A percentile compares a stretch with the other conserved stretches of the same genome.
Evolutionary conservation across 2,329 filamentous ascomycete genomes (phyloP).

Genomic region (Trematosphaeria pertusa): DNA sequence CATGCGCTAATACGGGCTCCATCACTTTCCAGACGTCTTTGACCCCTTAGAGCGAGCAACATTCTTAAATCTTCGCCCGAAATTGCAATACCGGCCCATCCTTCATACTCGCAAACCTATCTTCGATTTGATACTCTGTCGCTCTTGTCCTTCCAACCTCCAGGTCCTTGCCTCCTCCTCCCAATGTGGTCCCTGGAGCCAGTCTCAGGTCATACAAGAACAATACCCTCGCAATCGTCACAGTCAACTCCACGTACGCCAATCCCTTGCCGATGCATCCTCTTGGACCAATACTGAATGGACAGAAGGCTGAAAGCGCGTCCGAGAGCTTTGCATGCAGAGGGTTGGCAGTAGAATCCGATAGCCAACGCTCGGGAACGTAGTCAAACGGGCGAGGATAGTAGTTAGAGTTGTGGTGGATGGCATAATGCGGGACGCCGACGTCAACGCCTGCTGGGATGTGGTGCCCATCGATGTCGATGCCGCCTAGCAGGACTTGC

Average conservation of each 20-base stretch:
- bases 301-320: constrained; percentile 74
- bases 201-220: constrained; percentile 65
- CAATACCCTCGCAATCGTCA: constrained; percentile 67
- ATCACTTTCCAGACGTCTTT: too few relatives aligned
- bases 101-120: constrained; percentile 77
- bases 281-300: constrained; percentile 73
- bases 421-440: constrained; percentile 46
- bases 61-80: constrained; percentile 22
- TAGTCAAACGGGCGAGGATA: constrained; percentile 48
- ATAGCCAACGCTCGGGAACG: constrained; percentile 48
- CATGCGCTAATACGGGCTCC: too few relatives aligned
- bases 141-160: constrained; percentile 41
- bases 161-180: constrained; percentile 38
- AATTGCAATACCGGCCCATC: constrained; percentile 72
- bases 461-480: constrained; percentile 45
- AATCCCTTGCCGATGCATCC: constrained; percentile 76
- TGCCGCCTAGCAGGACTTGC: constrained; percentile 46
- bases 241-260: constrained; percentile 71
- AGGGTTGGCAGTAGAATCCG: constrained; percentile 37
- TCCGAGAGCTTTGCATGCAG: constrained; percentile 34
- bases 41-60: too few relatives aligned
- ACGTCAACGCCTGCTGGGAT: constrained; percentile 47
- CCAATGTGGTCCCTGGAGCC: constrained; percentile 41
- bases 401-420: constrained; percentile 49
- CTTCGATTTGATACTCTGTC: constrained; percentile 71